Conservation (phyloP, 225 moss, liverwort and hornwort species). For the Pseudoscleropodium purum region DNA sequence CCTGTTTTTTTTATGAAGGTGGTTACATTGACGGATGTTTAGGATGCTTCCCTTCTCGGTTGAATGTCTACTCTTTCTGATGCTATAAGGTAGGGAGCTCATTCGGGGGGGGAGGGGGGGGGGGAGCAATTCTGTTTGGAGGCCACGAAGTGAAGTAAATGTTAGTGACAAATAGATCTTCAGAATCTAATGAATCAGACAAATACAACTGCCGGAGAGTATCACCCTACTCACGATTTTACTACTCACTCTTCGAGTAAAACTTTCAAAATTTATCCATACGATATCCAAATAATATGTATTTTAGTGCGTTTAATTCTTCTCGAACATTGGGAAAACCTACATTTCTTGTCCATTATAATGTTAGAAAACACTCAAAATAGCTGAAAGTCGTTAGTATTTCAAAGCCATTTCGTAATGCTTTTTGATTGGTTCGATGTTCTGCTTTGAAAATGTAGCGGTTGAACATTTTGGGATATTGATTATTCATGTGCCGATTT, state of each 20-base stretch:
- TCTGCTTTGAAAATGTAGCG: constrained; percentile 5
- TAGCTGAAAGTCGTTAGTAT: background rate
- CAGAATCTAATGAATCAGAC: background rate
- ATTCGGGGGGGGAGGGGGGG: background rate
- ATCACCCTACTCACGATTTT: background rate
- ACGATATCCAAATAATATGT: background rate
- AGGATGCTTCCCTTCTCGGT: background rate
- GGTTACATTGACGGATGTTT: background rate
- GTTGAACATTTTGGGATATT: background rate
- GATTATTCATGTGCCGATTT: background rate
- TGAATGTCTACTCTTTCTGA: background rate
- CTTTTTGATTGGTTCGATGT: background rate
- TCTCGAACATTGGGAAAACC: background rate
- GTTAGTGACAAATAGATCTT: background rate
- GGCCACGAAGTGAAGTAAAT: background rate
- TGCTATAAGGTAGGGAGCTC: background rate
- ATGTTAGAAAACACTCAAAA: background rate
- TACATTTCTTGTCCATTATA: background rate
- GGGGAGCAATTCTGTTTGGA: background rate
- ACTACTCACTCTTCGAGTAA: background rate
- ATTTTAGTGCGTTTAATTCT: background rate
- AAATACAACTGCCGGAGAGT: background rate
- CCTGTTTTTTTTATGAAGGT: background rate
- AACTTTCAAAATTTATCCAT: background rate
- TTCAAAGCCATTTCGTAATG: background rate